These are phyloP conservation scores for Neonectria ditissima DNA, from an alignment of 2,329 filamentous ascomycete species.

Conservation along the genomic window DNA sequence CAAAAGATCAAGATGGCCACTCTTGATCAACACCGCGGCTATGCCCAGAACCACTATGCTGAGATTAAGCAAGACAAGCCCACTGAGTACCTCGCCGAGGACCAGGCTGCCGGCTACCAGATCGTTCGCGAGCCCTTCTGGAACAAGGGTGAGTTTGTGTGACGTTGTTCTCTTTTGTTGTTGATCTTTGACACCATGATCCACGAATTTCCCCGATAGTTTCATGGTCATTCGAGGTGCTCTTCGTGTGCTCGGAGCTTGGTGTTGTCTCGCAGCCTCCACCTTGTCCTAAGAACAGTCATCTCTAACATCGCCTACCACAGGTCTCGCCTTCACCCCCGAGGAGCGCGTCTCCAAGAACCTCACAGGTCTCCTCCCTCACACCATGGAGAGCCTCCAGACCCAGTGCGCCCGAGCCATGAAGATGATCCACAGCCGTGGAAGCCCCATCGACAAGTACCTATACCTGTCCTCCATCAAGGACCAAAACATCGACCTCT, in stretches of 20 bases:
- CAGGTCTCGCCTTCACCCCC: slow-evolving; percentile 73
- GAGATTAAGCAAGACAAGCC: slow-evolving; percentile 65
- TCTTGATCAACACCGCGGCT: slow-evolving; percentile 71
- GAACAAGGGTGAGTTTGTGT: slow-evolving; percentile 69
- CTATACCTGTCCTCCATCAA: slow-evolving; percentile 83
- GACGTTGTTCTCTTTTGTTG: slow-evolving; percentile 10
- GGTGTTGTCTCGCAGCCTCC: neutral
- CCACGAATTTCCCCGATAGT: slow-evolving; percentile 1
- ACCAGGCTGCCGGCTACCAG: slow-evolving; percentile 69
- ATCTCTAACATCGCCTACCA: slow-evolving; percentile 27
- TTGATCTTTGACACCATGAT: slow-evolving; percentile 26
- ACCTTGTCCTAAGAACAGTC: neutral
- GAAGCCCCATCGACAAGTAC: slow-evolving; percentile 83
- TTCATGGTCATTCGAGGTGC: neutral
- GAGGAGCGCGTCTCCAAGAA: slow-evolving; percentile 73
- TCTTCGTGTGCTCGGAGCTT: neutral
- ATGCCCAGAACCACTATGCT: slow-evolving; percentile 66
- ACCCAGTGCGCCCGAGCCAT: slow-evolving; percentile 75
- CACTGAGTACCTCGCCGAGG: slow-evolving; percentile 66
- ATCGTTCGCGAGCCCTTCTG: slow-evolving; percentile 71
- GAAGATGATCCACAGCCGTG: slow-evolving; percentile 77
- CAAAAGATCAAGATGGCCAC: slow-evolving; percentile 70
- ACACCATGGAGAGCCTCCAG: slow-evolving; percentile 70
- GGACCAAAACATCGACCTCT: slow-evolving; percentile 81
- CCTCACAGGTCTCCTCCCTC: slow-evolving; percentile 74